Evolutionary conservation across 2,329 filamentous ascomycete genomes (phyloP).

Genomic region (Penicillium digitatum): DNA sequence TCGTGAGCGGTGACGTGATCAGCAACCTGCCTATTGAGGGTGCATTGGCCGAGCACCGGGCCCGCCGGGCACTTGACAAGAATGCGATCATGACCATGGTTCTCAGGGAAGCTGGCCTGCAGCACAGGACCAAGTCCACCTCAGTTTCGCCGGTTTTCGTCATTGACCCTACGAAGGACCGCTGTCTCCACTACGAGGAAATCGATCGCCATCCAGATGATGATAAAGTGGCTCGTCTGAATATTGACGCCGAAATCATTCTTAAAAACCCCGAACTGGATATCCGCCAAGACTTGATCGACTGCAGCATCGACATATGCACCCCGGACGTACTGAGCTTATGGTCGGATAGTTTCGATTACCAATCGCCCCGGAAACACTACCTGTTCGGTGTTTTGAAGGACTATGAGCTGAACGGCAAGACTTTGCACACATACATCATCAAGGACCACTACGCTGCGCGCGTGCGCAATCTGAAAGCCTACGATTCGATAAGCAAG

Average conservation of each 20-base stretch:
- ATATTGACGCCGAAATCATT: conserved; percentile 75
- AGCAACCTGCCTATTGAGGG: conserved; percentile 82
- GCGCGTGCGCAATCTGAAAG: conserved; percentile 76
- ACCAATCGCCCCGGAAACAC: conserved; percentile 80
- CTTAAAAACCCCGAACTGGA: conserved; percentile 71
- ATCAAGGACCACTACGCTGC: conserved; percentile 79
- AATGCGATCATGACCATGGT: conserved; percentile 98
- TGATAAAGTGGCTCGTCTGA: conserved; percentile 50
- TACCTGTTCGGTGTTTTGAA: conserved; percentile 91
- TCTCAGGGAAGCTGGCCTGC: conserved; percentile 68
- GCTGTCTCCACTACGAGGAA: conserved; percentile 93
- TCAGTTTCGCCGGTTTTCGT: conserved; percentile 79
- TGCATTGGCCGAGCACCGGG: conserved; percentile 73
- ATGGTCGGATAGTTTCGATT: conserved; percentile 98
- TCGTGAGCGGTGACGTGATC: conserved; percentile 89
- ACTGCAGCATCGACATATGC: conserved; percentile 94
- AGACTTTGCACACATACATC: conserved; percentile 91
- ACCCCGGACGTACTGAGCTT: conserved; percentile 90
- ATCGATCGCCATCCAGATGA: conserved; percentile 62
- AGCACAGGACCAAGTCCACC: conserved; percentile 72
- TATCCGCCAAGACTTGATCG: conserved; percentile 80
- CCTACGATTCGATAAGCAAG: conserved; percentile 83
- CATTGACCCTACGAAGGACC: conserved; percentile 71
- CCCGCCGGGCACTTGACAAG: conserved; percentile 75
- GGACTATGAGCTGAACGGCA: conserved; percentile 94